phyloP scores from a whole-genome alignment of 164 flowering plant species.

The Litsea cubeba region DNA sequence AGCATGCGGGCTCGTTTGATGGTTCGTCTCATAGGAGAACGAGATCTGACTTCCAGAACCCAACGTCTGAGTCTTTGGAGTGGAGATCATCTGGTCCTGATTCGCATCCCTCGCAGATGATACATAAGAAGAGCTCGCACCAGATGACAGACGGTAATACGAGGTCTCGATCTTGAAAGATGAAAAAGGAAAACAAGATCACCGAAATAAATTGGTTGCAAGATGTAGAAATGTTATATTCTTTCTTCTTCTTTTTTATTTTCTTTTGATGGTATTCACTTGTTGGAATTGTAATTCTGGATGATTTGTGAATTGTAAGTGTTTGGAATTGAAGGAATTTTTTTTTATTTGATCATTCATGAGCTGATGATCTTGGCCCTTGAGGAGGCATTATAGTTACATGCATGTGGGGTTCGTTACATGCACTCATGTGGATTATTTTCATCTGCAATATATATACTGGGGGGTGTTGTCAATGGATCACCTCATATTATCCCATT shows the following conservation, averaged over 20 bases:
- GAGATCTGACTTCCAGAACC: neutral
- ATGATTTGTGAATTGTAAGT: no score
- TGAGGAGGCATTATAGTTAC: no score
- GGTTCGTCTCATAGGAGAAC: slow-evolving; percentile 41
- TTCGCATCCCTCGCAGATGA: neutral
- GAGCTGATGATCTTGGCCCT: no score
- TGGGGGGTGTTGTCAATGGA: no score
- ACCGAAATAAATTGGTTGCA: neutral
- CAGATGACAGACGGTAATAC: neutral
- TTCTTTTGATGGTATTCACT: neutral
- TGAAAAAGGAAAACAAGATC: no score
- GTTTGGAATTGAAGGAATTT: no score
- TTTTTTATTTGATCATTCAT: no score
- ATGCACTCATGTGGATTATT: no score
- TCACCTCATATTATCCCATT: no score
- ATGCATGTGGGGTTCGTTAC: no score
- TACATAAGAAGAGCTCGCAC: neutral
- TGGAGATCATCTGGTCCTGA: neutral
- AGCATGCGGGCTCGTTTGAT: slow-evolving; percentile 1
- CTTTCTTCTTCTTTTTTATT: neutral
- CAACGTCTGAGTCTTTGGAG: neutral
- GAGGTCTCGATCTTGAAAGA: neutral
- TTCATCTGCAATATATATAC: no score
- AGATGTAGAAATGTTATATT: neutral
- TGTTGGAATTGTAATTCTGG: neutral